phyloP scores from a whole-genome alignment of 148 eudicot species.

The Euryodendron excelsum region DNA sequence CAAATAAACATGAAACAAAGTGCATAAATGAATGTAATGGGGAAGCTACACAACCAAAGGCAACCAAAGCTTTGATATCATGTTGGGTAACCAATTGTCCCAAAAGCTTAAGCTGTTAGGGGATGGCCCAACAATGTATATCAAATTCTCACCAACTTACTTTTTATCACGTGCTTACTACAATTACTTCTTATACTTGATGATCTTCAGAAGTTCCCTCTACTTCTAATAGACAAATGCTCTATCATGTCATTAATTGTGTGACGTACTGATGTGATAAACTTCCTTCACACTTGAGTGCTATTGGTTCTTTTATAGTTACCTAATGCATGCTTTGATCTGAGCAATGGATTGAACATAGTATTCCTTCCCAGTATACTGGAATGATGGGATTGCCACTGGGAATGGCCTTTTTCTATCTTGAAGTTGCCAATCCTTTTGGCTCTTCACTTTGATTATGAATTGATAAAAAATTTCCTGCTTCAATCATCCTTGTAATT shows the following conservation, averaged over 20 bases:
- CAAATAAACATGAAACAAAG: neutral
- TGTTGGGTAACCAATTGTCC: neutral
- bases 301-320: neutral
- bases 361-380: neutral
- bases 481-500: neutral
- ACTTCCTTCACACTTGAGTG: slow-evolving; percentile 2
- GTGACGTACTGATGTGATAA: neutral
- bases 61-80: neutral
- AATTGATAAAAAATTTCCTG: neutral
- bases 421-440: neutral
- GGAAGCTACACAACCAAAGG: neutral
- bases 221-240: neutral
- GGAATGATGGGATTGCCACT: neutral
- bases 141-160: neutral
- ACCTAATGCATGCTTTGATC: neutral
- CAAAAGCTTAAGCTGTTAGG: neutral
- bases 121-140: neutral
- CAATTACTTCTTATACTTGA: neutral
- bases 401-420: neutral
- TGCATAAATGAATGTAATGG: neutral
- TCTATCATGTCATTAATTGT: neutral
- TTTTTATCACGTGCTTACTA: neutral
- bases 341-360: neutral
- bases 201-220: neutral
- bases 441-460: neutral